A percentile compares a stretch with the other conserved stretches of the same genome.
These are phyloP conservation scores for Evernia prunastri DNA, from an alignment of 495 filamentous ascomycete species.

Conservation along the genomic window DNA sequence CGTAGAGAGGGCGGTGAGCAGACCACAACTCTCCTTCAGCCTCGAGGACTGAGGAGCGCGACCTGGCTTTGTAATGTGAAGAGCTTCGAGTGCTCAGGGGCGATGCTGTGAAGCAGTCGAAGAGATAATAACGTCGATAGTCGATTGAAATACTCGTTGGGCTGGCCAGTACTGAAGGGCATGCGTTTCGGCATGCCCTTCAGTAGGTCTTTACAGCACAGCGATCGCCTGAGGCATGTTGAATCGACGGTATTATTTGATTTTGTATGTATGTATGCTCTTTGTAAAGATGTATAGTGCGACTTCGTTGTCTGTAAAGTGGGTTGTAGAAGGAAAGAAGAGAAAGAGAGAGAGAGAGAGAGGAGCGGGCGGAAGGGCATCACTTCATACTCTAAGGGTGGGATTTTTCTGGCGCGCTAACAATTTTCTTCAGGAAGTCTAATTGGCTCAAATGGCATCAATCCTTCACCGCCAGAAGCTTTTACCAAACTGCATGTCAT, in stretches of 20 bases:
- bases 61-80: slow-evolving; percentile 18
- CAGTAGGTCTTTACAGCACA: slow-evolving; percentile 93
- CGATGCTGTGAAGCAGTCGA: slow-evolving; percentile 40
- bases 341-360: slow-evolving; percentile 31
- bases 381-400: too few relatives aligned
- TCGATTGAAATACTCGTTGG: slow-evolving; percentile 68
- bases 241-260: slow-evolving; percentile 70
- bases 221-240: slow-evolving; percentile 80
- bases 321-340: slow-evolving; percentile 35
- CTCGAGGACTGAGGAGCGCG: slow-evolving; percentile 29
- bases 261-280: slow-evolving; percentile 34
- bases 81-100: slow-evolving; percentile 15
- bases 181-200: slow-evolving; percentile 55
- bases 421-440: not conserved
- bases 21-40: slow-evolving; percentile 25
- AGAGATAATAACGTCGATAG: slow-evolving; percentile 71
- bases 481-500: slow-evolving; percentile 17
- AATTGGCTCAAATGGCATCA: slow-evolving; percentile 9
- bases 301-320: slow-evolving; percentile 63
- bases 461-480: slow-evolving; percentile 19
- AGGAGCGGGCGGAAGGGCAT: slow-evolving; percentile 22
- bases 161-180: slow-evolving; percentile 70
- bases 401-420: slow-evolving; percentile 19
- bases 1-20: slow-evolving; percentile 18
- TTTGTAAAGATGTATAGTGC: slow-evolving; percentile 39